Conservation (phyloP, 805 yeast species). For the Lipomyces japonicus region DNA sequence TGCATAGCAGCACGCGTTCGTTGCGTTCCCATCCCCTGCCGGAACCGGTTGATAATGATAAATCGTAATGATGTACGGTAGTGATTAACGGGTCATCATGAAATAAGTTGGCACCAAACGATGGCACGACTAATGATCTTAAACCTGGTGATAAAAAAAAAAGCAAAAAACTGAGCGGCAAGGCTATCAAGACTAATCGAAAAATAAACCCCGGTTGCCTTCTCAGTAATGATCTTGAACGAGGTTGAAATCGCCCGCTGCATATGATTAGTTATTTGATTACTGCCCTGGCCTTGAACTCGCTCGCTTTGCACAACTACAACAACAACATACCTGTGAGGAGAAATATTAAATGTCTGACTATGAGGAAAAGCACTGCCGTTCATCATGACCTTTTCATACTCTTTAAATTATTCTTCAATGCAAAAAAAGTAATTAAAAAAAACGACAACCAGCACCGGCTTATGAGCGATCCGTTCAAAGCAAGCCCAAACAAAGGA, state of each 20-base stretch:
- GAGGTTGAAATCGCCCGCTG: conserved; percentile 21
- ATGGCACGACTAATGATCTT: conserved; percentile 13
- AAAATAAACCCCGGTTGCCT: conserved; percentile 10
- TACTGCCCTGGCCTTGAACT: background rate
- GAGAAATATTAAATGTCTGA: conserved; percentile 29
- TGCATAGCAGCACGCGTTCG: conserved; percentile 79
- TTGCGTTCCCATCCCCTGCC: conserved; percentile 73
- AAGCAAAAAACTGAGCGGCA: conserved; percentile 15
- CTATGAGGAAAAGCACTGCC: conserved; percentile 20
- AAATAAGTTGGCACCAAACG: conserved; percentile 14
- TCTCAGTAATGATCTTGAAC: conserved; percentile 10
- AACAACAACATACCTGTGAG: conserved; percentile 20
- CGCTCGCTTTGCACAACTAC: too few species aligned
- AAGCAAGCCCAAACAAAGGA: too few species aligned
- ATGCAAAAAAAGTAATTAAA: too few species aligned
- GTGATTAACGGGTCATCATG: conserved; percentile 34
- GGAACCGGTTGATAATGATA: conserved; percentile 60
- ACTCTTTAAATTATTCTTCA: too few species aligned
- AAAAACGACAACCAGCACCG: too few species aligned
- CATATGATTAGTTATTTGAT: background rate
- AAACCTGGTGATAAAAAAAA: conserved; percentile 25
- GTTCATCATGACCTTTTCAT: conserved; percentile 17
- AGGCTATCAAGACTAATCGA: conserved; percentile 10
- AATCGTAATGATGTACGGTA: conserved; percentile 66
- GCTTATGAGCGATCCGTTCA: too few species aligned